Evolutionary conservation across 78 protist genomes (phyloP), one percentile per base, ranked within the genome.

Genomic region (Tieghemostelium lacteum): DNA sequence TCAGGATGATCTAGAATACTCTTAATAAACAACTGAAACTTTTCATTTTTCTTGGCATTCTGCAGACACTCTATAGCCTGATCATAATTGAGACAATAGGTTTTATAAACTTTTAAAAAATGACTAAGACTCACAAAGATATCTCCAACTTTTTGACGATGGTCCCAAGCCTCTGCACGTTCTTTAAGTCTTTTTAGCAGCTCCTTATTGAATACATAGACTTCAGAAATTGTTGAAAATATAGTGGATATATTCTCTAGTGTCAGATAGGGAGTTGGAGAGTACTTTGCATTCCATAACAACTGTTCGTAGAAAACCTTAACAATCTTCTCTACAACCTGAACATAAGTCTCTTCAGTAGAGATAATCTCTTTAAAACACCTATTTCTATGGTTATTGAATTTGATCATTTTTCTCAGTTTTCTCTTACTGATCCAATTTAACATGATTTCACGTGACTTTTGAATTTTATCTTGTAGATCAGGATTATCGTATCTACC

Each of bases 1-100:
- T 78, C 88, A 37, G 87, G 87, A 37, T 78, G 88, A 22, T 78
- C 88, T n/a, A 78, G 37, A 55, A 71, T 60, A 16, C 69, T 75
- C 33, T 78, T 78, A 16, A 78, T 78, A 42, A 78, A 78, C 55
- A 78, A 12, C 1, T 33, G 16, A 8, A 78, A 66, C 2, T 54
- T 78, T 34, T 78, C 75, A 39, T 66, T 78, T 42, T 78, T 78
- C 61, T 78, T 78, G 0, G 88, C 88, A 5, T 55, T 49, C 37
- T 78, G 88, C 3, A 78, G 45, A 66, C 88, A 78, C 0, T 64
- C 60, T 20, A 78, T 78, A 0, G 88, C 88, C 0, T 34, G 31
- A 37, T 78, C 88, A 65, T 78, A 78, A 24, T 78, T 78, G 8
- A 78, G 66, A 40, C 88, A 78, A 54, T 78, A 78, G 2, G 52